phyloP scores from a whole-genome alignment of 2,329 filamentous ascomycete species.

The Colletotrichum sp. region DNA sequence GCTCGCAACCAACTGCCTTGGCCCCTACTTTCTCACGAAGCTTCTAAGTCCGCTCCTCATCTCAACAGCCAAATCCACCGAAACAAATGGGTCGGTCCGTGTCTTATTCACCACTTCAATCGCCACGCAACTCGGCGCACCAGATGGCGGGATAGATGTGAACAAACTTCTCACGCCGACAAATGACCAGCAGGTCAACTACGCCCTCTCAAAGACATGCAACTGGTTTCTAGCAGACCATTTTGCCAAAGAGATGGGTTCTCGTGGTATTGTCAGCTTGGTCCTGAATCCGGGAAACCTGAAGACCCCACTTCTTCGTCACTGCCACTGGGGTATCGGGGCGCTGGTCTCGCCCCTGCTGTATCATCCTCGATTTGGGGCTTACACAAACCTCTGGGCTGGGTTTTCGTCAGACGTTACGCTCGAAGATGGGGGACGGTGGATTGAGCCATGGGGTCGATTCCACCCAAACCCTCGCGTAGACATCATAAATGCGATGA shows the following conservation, averaged over 20 bases:
- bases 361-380: conserved; percentile 39
- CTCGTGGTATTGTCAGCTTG: conserved; percentile 18
- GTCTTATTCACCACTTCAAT: conserved; percentile 34
- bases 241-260: conserved; percentile 30
- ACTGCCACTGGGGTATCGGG: conserved; percentile 21
- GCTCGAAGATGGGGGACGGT: conserved; percentile 36
- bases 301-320: conserved; percentile 37
- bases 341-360: conserved; percentile 27
- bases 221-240: conserved; percentile 34
- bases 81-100: conserved; percentile 31
- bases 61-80: background rate
- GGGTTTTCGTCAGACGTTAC: conserved; percentile 48
- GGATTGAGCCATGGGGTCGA: conserved; percentile 22
- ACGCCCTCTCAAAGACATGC: conserved; percentile 32
- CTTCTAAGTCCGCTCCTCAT: conserved; percentile 26
- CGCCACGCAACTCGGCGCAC: conserved; percentile 26
- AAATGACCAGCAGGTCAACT: conserved; percentile 28
- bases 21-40: conserved; percentile 26
- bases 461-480: conserved; percentile 24
- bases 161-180: conserved; percentile 21
- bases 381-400: conserved; percentile 53
- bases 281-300: conserved; percentile 44
- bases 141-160: conserved; percentile 29
- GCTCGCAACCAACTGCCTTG: conserved; percentile 28
- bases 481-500: conserved; percentile 32